Evolutionary conservation across 2,329 filamentous ascomycete species (phyloP).

Genomic region (Cladosporium oxysporum): DNA sequence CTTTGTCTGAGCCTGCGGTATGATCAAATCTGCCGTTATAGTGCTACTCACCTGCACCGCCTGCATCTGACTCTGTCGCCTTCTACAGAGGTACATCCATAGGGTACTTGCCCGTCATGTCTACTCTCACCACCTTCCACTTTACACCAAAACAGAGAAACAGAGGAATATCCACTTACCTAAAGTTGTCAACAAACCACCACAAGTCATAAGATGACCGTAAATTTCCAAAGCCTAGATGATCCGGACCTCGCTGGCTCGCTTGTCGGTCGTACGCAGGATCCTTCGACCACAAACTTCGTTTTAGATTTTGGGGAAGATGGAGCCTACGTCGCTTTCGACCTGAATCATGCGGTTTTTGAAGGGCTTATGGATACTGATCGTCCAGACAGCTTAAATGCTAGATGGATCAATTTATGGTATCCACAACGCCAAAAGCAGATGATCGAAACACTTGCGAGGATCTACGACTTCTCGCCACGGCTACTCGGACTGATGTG

Average conservation of each 20-base stretch:
- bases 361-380: conserved; percentile 42
- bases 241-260: conserved; percentile 47
- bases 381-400: conserved; percentile 52
- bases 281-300: conserved; percentile 56
- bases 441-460: conserved; percentile 58
- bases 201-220: not conserved
- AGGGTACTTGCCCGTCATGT: conserved; percentile 13
- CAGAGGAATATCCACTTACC: not conserved
- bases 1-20: conserved; percentile 12
- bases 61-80: conserved; percentile 15
- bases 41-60: conserved; percentile 4
- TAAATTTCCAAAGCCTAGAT: conserved; percentile 57
- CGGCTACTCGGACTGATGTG: conserved; percentile 65
- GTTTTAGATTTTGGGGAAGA: conserved; percentile 65
- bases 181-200: not conserved
- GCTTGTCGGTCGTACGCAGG: conserved; percentile 46
- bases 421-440: conserved; percentile 62
- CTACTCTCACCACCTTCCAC: not conserved
- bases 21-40: conserved; percentile 13
- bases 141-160: not conserved
- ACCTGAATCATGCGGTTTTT: conserved; percentile 52
- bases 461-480: conserved; percentile 67
- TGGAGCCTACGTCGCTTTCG: conserved; percentile 57
- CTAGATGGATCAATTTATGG: conserved; percentile 79
- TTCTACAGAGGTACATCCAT: not conserved